A percentile compares a stretch with the other conserved stretches of the same genome.
Evolutionary conservation across 2,329 filamentous ascomycete species (phyloP).

Genomic region (Colletotrichum tabaci): DNA sequence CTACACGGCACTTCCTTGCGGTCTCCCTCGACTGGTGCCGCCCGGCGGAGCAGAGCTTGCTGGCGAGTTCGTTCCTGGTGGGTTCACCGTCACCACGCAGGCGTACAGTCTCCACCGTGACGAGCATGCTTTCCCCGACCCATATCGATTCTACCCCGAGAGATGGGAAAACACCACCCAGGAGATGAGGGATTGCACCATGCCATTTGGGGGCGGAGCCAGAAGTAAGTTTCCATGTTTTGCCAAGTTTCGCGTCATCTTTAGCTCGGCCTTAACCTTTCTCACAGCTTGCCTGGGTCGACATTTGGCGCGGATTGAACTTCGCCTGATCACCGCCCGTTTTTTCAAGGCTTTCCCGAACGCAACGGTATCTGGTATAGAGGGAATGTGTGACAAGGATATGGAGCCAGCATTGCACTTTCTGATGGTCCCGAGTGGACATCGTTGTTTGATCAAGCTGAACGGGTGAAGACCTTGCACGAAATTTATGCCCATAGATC

Average conservation of each 20-base stretch:
- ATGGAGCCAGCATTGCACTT: conserved; percentile 55
- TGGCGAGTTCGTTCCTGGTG: conserved; percentile 57
- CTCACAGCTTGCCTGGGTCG: conserved; percentile 65
- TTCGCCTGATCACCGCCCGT: conserved; percentile 65
- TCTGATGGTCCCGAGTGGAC: conserved; percentile 50
- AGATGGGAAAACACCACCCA: conserved; percentile 39
- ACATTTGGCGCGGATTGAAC: conserved; percentile 71
- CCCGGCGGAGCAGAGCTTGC: conserved; percentile 55
- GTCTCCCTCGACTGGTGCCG: conserved; percentile 59
- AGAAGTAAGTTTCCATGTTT: not conserved
- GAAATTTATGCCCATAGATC: too few relatives aligned
- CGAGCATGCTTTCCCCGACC: conserved; percentile 57
- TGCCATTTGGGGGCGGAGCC: conserved; percentile 8
- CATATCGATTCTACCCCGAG: conserved; percentile 47
- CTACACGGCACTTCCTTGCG: conserved; percentile 57
- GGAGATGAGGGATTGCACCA: conserved; percentile 59
- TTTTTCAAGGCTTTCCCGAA: conserved; percentile 66
- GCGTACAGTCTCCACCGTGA: conserved; percentile 64
- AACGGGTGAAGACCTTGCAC: not conserved
- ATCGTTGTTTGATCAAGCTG: conserved; percentile 50
- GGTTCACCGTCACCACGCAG: conserved; percentile 59
- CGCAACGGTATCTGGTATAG: conserved; percentile 46
- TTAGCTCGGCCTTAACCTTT: not conserved
- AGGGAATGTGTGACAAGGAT: conserved; percentile 55
- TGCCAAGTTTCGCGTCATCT: rapidly evolving